phyloP scores from a whole-genome alignment of 257 asterid genomes.

The Plectranthus barbatus region DNA sequence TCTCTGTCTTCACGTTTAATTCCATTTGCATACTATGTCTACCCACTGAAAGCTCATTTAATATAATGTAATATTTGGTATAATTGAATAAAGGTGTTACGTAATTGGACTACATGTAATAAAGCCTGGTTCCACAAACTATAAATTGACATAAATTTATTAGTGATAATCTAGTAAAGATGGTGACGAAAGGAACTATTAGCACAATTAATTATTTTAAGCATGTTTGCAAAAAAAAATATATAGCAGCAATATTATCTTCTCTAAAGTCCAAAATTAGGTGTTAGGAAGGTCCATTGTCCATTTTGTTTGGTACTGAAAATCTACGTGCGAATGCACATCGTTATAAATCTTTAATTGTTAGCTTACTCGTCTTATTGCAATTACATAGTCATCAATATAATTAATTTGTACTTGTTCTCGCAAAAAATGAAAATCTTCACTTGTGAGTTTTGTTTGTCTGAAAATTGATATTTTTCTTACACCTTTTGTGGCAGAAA shows the following conservation, averaged over 20 bases:
- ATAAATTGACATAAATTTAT: neutral
- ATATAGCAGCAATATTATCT: neutral
- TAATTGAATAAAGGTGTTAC: conserved; percentile 9
- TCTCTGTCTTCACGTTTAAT: neutral
- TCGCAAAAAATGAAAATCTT: too few species aligned
- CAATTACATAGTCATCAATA: neutral
- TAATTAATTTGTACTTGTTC: neutral
- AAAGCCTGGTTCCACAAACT: neutral
- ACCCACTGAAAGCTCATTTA: conserved; percentile 2
- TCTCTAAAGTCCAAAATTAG: conserved; percentile 26
- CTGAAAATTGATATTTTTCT: neutral
- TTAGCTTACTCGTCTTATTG: neutral
- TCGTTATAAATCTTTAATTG: neutral
- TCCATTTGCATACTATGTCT: conserved; percentile 1
- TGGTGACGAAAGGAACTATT: conserved; percentile 16
- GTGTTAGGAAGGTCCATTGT: conserved; percentile 25
- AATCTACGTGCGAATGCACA: neutral
- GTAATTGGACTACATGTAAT: conserved; percentile 14
- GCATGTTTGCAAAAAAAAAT: conserved; percentile 13
- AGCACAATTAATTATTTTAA: neutral
- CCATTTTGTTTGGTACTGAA: neutral
- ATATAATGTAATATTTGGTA: conserved; percentile 6
- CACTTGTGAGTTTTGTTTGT: neutral
- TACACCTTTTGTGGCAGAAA: conserved; percentile 33
- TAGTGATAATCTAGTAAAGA: neutral